These are phyloP conservation scores for Lolium rigidum DNA, from an alignment of 176 grass and related monocot species.

Conservation along the genomic window DNA sequence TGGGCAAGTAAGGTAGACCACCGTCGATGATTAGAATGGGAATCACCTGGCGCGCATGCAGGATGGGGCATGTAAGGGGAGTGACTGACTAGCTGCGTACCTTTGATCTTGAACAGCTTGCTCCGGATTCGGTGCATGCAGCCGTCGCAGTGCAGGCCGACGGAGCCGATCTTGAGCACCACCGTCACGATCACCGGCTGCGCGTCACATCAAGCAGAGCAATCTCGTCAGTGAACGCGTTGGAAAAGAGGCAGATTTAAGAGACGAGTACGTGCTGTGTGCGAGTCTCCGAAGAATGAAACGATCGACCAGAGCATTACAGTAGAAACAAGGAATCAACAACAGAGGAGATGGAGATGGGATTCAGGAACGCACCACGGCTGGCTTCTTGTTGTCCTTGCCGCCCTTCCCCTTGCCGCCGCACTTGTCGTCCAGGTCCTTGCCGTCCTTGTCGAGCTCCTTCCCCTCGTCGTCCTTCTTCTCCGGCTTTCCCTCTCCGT, in stretches of 20 bases:
- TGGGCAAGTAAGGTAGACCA: no score
- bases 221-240: neutral
- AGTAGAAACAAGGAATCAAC: no score
- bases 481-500: conserved; percentile 31
- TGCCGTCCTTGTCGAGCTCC: neutral
- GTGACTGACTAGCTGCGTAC: conserved; percentile 42
- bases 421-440: neutral
- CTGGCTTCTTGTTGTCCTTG: conserved; percentile 49
- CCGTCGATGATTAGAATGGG: no score
- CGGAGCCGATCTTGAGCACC: conserved; percentile 66
- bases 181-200: conserved; percentile 64
- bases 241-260: no score
- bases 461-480: neutral
- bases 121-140: conserved; percentile 67
- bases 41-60: neutral
- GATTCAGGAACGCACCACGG: neutral
- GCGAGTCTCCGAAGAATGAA: no score
- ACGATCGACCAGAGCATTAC: no score
- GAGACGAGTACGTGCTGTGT: no score
- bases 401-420: conserved; percentile 36
- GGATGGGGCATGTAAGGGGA: no score
- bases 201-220: neutral
- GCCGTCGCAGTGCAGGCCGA: conserved; percentile 75
- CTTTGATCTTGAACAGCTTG: conserved; percentile 70
- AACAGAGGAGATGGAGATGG: neutral